Evolutionary conservation across 140 eudicot species (phyloP).

Genomic region (Cichorium intybus): DNA sequence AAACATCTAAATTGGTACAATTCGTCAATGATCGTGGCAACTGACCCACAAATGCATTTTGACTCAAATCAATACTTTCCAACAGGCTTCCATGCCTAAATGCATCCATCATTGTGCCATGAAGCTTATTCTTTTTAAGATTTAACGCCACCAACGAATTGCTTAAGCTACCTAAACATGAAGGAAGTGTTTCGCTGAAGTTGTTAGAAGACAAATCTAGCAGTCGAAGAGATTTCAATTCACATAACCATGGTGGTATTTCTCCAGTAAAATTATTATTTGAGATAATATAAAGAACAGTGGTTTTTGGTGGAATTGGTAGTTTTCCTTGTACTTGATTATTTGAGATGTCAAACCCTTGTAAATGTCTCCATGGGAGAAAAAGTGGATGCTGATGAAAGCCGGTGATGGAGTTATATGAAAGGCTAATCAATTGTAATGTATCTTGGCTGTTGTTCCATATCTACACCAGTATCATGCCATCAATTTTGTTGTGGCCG

Average conservation of each 20-base stretch:
- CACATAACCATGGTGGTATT: constrained; percentile 28
- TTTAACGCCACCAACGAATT: background rate
- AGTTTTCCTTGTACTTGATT: constrained; percentile 29
- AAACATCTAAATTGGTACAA: background rate
- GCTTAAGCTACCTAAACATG: background rate
- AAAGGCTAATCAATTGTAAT: no score
- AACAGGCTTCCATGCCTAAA: background rate
- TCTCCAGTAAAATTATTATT: constrained; percentile 13
- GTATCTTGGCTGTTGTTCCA: no score
- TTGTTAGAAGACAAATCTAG: constrained; percentile 14
- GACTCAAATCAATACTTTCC: background rate
- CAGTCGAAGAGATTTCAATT: background rate
- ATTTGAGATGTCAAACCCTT: background rate
- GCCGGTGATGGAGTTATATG: constrained; percentile 4
- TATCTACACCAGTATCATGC: constrained; percentile 26
- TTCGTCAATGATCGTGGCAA: background rate
- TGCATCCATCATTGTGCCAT: background rate
- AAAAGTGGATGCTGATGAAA: constrained; percentile 16
- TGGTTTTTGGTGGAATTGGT: constrained; percentile 28
- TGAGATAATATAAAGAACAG: background rate
- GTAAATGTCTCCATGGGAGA: constrained; percentile 25
- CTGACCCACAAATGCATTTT: background rate
- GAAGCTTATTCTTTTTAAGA: background rate
- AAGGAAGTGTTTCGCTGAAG: background rate
- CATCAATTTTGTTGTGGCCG: constrained; percentile 11